Base-by-base conservation (phyloP, 768 basidiomycete genomes). In the Tephrocybe sp. region DNA sequence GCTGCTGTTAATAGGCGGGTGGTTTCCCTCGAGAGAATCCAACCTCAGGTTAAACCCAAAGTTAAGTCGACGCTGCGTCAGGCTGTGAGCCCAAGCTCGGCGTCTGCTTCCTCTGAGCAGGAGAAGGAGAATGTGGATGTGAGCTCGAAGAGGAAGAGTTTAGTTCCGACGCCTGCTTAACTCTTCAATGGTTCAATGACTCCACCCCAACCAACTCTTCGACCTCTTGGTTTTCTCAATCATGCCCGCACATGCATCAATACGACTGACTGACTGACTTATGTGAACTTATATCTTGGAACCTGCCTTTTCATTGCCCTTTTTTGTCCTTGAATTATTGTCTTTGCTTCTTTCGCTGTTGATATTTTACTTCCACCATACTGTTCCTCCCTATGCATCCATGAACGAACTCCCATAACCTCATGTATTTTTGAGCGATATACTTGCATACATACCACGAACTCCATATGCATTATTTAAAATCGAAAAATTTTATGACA, bases 81-180 rank as follows among this genome's bases (percentile, higher is more conserved):
- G 44, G 61, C 66, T 39, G 60, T 70, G 16, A 69, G 59, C 45
- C 60, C 65, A 10, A 74, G 69, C 49, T 69, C 71, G 9, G 61
- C 66, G 39, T 65, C 73, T 13, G 77, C 72, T 53, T 58, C 70
- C 22, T 63, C 68, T 10, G 77, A 78, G 63, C 59, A 67, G 31
- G 75, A 84, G 61, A 85, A 84, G 67, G 83, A 84, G 68, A 85
- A 85, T 55, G 62, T 78, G 48, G 70, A 71, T 43, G 59, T 53
- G 14, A 54, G 41, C 32, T 56, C 61, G 7, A 64, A 61, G 52
- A 62, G 66, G 54, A 66, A 67, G 49, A 71, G 59, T 46, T 16
- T 65, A 61, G 57, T 73, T 52, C 67, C 72, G 22, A 58, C 59
- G n/a, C 65, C 67, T 48, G 65, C 65, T 40, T 65, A 50, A 64